phyloP scores from a whole-genome alignment of 352 stramenopile species.

The Phytophthora crassamura region DNA sequence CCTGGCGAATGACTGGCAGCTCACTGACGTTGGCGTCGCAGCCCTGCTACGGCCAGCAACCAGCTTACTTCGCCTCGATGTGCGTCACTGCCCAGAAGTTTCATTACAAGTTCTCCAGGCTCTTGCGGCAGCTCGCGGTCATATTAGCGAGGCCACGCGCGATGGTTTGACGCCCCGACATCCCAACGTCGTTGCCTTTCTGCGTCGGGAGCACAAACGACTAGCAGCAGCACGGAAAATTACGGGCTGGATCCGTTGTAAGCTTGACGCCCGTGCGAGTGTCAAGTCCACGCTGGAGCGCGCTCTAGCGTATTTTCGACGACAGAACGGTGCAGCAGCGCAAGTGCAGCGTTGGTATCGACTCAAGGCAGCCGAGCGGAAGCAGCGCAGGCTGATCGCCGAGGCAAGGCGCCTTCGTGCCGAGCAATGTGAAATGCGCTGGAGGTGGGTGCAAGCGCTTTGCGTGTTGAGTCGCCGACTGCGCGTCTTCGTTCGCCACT shows the following conservation, averaged over 20 bases:
- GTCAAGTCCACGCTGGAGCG: slow-evolving; percentile 52
- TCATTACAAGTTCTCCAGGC: slow-evolving; percentile 46
- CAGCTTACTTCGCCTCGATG: slow-evolving; percentile 49
- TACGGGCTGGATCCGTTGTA: slow-evolving; percentile 51
- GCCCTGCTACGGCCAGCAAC: slow-evolving; percentile 33
- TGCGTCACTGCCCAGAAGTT: slow-evolving; percentile 73
- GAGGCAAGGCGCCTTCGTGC: slow-evolving; percentile 32
- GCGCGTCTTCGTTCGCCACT: slow-evolving; percentile 39
- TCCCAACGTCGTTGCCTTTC: slow-evolving; percentile 52
- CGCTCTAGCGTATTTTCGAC: slow-evolving; percentile 50
- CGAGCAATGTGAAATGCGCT: slow-evolving; percentile 35
- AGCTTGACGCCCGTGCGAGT: slow-evolving; percentile 38
- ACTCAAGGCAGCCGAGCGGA: slow-evolving; percentile 27
- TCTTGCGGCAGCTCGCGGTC: slow-evolving; percentile 41
- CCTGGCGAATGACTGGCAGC: slow-evolving; percentile 75
- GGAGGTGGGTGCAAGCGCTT: slow-evolving; percentile 36
- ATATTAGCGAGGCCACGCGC: slow-evolving; percentile 44
- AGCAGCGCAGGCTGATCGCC: slow-evolving; percentile 35
- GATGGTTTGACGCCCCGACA: slow-evolving; percentile 63
- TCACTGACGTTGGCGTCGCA: slow-evolving; percentile 61
- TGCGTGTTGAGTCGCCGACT: slow-evolving; percentile 42
- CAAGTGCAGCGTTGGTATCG: slow-evolving; percentile 68
- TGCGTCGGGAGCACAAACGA: slow-evolving; percentile 39
- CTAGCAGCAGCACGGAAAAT: slow-evolving; percentile 46
- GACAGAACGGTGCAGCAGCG: slow-evolving; percentile 45